Base-by-base conservation (phyloP, 163 green algal species). In the Scenedesmus sp. region DNA sequence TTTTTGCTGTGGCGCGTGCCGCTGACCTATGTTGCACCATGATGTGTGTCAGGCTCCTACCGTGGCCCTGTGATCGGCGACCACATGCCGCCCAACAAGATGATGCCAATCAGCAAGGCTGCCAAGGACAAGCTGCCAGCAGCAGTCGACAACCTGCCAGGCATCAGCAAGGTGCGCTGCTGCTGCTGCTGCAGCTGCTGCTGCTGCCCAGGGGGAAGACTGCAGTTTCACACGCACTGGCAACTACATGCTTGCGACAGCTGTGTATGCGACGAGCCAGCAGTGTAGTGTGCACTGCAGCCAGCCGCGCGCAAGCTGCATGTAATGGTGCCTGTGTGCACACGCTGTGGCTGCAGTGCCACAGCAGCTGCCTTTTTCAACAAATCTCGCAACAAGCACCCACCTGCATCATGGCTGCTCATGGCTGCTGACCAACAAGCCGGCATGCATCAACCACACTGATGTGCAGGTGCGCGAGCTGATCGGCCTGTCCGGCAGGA, bases 21-120 rank as follows among this genome's bases (percentile, higher is more conserved):
- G 55, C 52, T 26, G 34, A 46, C 82, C 18, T 20, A 10, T 60
- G 86, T 15, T 54, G 79, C 52, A 5, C 34, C 34, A 46, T 46
- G 10, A 20, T n/a, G 7, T 13, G 23, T 52, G 23, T 18, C 82
- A 95, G 94, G 94, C 70, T 93, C 90, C 0, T 70, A 73, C 7
- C 60, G 57, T 54, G 94, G 93, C 46, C 82, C 88, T 9, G 93
- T 97, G 3, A 96, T 99, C 34, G 97, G 95, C 13, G 97, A 99
- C 88, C 97, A 99, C 94, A 98, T 98, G 90, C 97, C 97, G 10
- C 97, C 97, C 34, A 98, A 98, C 94, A 97, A 98, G 92, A 73
- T 95, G 23, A 92, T 97, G 2, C 66, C 5, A 9, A 12, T 16
- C 59, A 81, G 18, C 6, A 73, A 79, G 70, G 57, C 23, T 2